Base-by-base conservation (phyloP, 768 basidiomycete species). In the Peribolospora baueri region DNA sequence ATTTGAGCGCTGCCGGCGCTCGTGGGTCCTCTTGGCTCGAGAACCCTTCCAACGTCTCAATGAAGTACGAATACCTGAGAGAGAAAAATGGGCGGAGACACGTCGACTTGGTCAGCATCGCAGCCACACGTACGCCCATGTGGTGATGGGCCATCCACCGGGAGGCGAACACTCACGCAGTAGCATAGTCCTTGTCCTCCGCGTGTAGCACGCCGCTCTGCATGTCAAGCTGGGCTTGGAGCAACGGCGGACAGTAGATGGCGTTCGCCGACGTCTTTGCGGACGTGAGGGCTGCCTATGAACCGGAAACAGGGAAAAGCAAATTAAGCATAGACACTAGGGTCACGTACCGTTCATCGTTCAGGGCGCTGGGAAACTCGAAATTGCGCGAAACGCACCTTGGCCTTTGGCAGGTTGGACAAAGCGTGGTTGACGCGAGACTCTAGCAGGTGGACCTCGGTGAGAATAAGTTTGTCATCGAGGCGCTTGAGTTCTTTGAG, bases 381-480 rank as follows among this genome's bases (percentile, higher is more conserved):
- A 41, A 40, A 13, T 54, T 46, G 43, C 4, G 38, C 54, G 40
- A 40, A 36, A 63, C 70, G 6, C 50, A 81, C 85, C 73, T 95
- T 97, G 10, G 90, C 76, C 66, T 93, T 88, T 5, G 85, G 72
- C 51, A 88, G 69, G 68, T 97, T 97, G 25, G 80, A 80, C 55
- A 86, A 77, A 2, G 84, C 86, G 57, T 87, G 78, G 64, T 90
- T 85, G 2, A 90, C 85, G 48, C 86, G 71, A 56, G 84, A 84
- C 69, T 98, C 91, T 45, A 97, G 75, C 7, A 98, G 74, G 62
- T 91, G 88, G 0, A 97, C 88, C 65, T 97, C 91, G 3, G 90
- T 95, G 40, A 98, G 74, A 58, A 97, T 84, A 76, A 91, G 82
- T 73, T 97, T 97, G 70, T 97, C 93, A 66, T 98, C 91, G 38